These are phyloP conservation scores for Pleurotus eryngii DNA, from an alignment of 768 basidiomycete species.

Conservation along the genomic window DNA sequence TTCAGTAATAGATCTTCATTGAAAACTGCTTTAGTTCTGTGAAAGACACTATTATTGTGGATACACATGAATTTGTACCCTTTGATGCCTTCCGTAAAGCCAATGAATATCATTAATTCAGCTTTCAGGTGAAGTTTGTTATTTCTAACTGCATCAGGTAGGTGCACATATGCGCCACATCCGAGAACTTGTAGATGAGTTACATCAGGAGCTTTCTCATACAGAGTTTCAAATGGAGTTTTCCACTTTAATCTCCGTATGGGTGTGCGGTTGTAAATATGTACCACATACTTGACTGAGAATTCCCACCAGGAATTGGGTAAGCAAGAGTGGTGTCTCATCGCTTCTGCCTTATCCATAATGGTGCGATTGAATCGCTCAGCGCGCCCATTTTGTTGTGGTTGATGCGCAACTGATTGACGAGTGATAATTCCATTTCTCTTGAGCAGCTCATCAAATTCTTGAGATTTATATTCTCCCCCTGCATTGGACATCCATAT, in stretches of 20 bases:
- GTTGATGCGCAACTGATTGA: slow-evolving; percentile 17
- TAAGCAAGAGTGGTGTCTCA: slow-evolving; percentile 13
- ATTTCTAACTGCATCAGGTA: background rate
- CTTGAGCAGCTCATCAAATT: slow-evolving; percentile 8
- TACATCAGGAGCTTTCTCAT: too few relatives aligned
- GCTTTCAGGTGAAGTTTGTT: background rate
- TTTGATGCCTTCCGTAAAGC: background rate
- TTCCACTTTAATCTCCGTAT: too few relatives aligned
- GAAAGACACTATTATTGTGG: background rate
- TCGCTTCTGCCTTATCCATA: slow-evolving; percentile 14
- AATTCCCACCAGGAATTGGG: too few relatives aligned
- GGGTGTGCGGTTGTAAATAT: too few relatives aligned
- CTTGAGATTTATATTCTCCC: slow-evolving; percentile 11
- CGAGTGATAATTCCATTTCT: slow-evolving; percentile 17
- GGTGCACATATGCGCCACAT: too few relatives aligned
- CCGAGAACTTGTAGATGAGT: too few relatives aligned
- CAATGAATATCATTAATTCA: background rate
- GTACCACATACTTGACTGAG: too few relatives aligned
- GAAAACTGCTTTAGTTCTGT: background rate
- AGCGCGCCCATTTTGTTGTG: slow-evolving; percentile 26
- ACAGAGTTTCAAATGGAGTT: too few relatives aligned
- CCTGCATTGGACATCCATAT: slow-evolving; percentile 10
- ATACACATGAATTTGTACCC: background rate
- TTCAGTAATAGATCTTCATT: background rate
- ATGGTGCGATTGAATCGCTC: slow-evolving; percentile 25